These are phyloP conservation scores for Podospora bellae-mahoneyi DNA, from an alignment of 495 filamentous ascomycete genomes.

Conservation along the genomic window DNA sequence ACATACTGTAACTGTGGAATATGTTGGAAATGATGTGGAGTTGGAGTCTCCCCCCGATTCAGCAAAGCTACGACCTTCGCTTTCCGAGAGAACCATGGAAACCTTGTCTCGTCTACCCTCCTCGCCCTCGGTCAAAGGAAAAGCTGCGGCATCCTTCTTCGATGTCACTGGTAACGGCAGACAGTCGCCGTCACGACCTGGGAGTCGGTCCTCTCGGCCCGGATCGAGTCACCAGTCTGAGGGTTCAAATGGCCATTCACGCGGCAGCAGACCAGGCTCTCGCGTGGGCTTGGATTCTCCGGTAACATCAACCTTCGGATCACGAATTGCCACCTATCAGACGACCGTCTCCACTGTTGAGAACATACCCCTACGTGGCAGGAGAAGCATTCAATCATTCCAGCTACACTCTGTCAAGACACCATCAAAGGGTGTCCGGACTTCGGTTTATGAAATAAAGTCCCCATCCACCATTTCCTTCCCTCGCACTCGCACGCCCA, in stretches of 20 bases:
- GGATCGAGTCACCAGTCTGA: slow-evolving; percentile 47
- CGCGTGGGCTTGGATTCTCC: slow-evolving; percentile 36
- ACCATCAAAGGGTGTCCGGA: slow-evolving; percentile 11
- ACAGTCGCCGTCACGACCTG: slow-evolving; percentile 35
- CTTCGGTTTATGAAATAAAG: slow-evolving; percentile 19
- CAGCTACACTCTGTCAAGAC: slow-evolving; percentile 22
- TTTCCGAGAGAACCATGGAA: slow-evolving; percentile 49
- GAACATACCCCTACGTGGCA: slow-evolving; percentile 33
- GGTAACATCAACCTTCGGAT: slow-evolving; percentile 23
- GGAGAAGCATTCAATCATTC: slow-evolving; percentile 26
- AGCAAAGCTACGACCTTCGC: slow-evolving; percentile 37
- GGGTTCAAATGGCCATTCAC: slow-evolving; percentile 32
- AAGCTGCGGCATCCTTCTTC: slow-evolving; percentile 38
- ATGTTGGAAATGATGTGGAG: not conserved
- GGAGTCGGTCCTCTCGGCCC: slow-evolving; percentile 39
- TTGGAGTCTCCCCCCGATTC: slow-evolving; percentile 17
- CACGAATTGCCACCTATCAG: slow-evolving; percentile 36
- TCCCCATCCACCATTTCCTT: slow-evolving; percentile 27
- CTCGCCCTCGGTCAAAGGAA: slow-evolving; percentile 44
- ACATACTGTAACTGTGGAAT: slow-evolving; percentile 4
- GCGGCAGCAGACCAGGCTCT: slow-evolving; percentile 42
- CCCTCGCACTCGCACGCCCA: slow-evolving; percentile 39
- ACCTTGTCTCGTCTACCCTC: slow-evolving; percentile 46
- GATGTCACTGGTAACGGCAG: slow-evolving; percentile 24
- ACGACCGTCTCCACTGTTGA: slow-evolving; percentile 38